These are phyloP conservation scores for Talaromyces pinophilus DNA, from an alignment of 2,329 filamentous ascomycete species.

Conservation along the genomic window DNA sequence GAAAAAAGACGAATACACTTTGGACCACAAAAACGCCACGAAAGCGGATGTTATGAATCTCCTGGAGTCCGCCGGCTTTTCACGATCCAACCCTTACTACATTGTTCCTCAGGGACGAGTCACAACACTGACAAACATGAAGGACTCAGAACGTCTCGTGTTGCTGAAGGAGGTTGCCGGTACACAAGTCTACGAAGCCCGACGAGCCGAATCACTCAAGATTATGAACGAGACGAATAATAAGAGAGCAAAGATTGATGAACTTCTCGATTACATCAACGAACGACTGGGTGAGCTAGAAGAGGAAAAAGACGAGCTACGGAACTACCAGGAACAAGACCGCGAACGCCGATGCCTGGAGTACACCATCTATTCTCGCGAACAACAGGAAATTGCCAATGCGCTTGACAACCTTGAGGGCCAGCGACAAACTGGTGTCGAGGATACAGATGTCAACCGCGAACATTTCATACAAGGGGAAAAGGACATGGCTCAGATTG, in stretches of 20 bases:
- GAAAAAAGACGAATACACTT: constrained; percentile 98
- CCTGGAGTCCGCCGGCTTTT: constrained; percentile 93
- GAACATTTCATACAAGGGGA: constrained; percentile 76
- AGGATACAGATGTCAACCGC: constrained; percentile 79
- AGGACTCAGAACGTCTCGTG: constrained; percentile 85
- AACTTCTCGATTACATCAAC: constrained; percentile 86
- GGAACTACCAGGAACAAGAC: constrained; percentile 93
- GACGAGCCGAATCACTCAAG: constrained; percentile 86
- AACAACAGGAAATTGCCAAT: constrained; percentile 76
- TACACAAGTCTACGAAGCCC: constrained; percentile 93
- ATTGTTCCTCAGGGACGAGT: constrained; percentile 98
- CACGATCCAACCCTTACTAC: constrained; percentile 96
- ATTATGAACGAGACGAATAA: constrained; percentile 97
- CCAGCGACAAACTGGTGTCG: constrained; percentile 75
- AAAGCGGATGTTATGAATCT: constrained; percentile 94
- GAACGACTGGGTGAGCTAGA: constrained; percentile 86
- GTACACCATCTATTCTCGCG: constrained; percentile 89
- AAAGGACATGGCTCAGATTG: constrained; percentile 73
- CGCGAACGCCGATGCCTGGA: constrained; percentile 87
- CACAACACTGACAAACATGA: constrained; percentile 97
- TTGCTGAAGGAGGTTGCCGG: constrained; percentile 97
- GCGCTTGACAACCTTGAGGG: constrained; percentile 82
- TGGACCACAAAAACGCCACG: constrained; percentile 94
- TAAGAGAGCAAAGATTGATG: constrained; percentile 92
- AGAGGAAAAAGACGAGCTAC: constrained; percentile 94